Evolutionary conservation across 208 protist species (phyloP).

Genomic region (Acanthamoeba triangularis): DNA sequence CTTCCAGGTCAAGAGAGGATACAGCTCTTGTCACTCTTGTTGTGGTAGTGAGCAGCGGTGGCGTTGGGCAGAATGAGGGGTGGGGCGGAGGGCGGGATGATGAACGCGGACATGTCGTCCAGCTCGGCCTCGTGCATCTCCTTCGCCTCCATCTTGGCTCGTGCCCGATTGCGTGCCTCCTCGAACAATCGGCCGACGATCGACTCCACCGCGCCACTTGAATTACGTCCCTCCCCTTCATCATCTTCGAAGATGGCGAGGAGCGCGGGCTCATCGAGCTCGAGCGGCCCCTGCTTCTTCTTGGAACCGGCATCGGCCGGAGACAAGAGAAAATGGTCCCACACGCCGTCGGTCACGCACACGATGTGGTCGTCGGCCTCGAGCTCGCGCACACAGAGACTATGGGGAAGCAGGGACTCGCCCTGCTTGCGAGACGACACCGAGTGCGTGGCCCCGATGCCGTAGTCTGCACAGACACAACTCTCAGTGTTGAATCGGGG

Average conservation of each 20-base stretch:
- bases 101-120: constrained; percentile 37
- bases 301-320: background rate
- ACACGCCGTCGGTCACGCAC: constrained; percentile 12
- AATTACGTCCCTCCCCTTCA: background rate
- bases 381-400: background rate
- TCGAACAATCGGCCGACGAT: constrained; percentile 1
- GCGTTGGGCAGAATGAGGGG: background rate
- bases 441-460: constrained; percentile 14
- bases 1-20: background rate
- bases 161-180: background rate
- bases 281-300: background rate
- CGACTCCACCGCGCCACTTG: background rate
- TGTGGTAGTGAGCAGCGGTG: background rate
- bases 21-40: background rate
- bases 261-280: background rate
- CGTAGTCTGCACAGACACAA: constrained; percentile 10
- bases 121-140: constrained; percentile 1
- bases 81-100: background rate
- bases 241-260: background rate
- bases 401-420: background rate
- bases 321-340: background rate
- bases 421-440: background rate
- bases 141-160: background rate
- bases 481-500: no score
- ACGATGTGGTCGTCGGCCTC: constrained; percentile 15